These are phyloP conservation scores for Ustilago esculenta DNA, from an alignment of 1,284 basidiomycete genomes.

Conservation along the genomic window DNA sequence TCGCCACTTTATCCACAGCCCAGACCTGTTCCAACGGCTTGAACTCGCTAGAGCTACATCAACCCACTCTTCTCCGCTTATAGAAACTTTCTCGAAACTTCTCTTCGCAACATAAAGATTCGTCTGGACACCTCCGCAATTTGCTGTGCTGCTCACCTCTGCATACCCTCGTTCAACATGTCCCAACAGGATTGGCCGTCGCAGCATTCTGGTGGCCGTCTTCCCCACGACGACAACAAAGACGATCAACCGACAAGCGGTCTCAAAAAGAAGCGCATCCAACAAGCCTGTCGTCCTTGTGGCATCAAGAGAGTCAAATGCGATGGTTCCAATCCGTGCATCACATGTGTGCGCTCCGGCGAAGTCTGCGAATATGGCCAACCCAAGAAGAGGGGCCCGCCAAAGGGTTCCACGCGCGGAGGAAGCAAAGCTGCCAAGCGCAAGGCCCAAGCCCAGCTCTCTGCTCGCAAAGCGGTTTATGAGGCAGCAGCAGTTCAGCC, in stretches of 20 bases:
- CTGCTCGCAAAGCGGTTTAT: conserved; percentile 10
- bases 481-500: conserved; percentile 19
- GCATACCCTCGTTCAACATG: conserved; percentile 1
- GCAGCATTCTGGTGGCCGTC: conserved; percentile 3
- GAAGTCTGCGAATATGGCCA: conserved; percentile 55
- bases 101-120: too few relatives aligned
- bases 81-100: too few relatives aligned
- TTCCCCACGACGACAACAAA: conserved; percentile 21
- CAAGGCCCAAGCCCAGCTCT: conserved; percentile 10
- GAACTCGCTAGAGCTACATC: too few relatives aligned
- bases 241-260: conserved; percentile 22
- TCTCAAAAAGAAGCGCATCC: conserved; percentile 52
- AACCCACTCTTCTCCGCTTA: too few relatives aligned
- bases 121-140: too few relatives aligned
- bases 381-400: conserved; percentile 57
- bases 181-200: not conserved
- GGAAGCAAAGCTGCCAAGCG: conserved; percentile 36
- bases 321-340: conserved; percentile 49
- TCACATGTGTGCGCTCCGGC: conserved; percentile 47
- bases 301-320: conserved; percentile 56
- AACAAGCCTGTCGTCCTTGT: conserved; percentile 56
- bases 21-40: too few relatives aligned
- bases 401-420: conserved; percentile 54
- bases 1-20: too few relatives aligned
- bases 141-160: too few relatives aligned